phyloP scores from a whole-genome alignment of 768 basidiomycete genomes.

The Amanita exitialis region DNA sequence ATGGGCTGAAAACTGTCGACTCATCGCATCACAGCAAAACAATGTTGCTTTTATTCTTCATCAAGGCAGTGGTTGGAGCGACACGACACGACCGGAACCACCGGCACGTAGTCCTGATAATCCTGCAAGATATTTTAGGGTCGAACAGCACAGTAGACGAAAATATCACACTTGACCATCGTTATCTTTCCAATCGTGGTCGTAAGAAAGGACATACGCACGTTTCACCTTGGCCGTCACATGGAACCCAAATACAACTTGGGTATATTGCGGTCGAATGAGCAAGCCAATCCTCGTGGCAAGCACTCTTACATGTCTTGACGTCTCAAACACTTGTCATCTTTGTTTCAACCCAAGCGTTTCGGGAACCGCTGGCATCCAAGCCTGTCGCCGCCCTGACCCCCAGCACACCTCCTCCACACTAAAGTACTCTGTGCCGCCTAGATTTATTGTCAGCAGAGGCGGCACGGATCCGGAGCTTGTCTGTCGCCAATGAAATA shows the following conservation, averaged over 20 bases:
- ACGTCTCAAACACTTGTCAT: neutral
- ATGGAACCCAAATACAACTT: neutral
- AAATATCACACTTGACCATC: neutral
- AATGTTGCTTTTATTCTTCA: too few relatives aligned
- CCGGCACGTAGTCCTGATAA: neutral
- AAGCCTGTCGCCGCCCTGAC: neutral
- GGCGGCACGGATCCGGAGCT: neutral
- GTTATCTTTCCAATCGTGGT: neutral
- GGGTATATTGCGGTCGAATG: neutral
- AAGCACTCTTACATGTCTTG: neutral
- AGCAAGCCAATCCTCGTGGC: too few relatives aligned
- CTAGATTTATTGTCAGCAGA: neutral
- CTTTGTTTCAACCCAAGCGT: neutral
- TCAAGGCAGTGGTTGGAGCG: too few relatives aligned
- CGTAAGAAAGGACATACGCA: neutral
- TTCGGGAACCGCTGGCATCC: neutral
- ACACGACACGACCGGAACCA: neutral
- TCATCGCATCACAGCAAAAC: too few relatives aligned
- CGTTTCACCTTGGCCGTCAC: neutral
- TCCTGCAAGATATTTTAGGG: neutral
- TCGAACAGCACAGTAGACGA: neutral
- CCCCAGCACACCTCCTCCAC: neutral
- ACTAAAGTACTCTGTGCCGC: neutral
- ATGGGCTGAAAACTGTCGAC: too few relatives aligned
- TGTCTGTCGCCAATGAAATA: neutral